Evolutionary conservation across 139 green algal genomes (phyloP), one percentile per base, ranked within the genome.

Genomic region (Micromonas pusilla): DNA sequence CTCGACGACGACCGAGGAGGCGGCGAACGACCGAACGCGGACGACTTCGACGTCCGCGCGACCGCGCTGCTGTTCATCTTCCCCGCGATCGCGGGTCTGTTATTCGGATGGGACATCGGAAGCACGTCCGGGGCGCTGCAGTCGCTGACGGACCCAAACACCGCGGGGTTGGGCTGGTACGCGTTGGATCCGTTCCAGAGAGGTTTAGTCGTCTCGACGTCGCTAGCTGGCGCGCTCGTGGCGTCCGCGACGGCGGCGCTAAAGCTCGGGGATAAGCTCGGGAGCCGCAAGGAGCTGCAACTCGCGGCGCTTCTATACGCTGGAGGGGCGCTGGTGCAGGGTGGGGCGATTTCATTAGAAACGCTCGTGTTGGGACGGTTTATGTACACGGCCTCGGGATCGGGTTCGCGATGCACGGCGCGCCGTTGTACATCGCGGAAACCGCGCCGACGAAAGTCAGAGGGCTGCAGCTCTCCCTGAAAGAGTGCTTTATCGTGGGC

Each of bases 351-450:
- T 20, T 85, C 57, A 25, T 84, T 91, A 3, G 31, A 70, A 0
- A 20, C 76, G 0, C 86, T 97, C 4, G 64, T 96, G 39, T 62
- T 78, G 0, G 89, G 85, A 0, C 80, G 92, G 3, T 33, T 84
- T 19, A 21, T 91, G 2, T 98, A n/a, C n/a, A 95, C 77, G 93
- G 93, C 9, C 38, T 97, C 32, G 93, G 88, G 74, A 96, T 97
- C 57, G 93, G 93, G 6, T 88, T 97, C 33, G 92, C 91, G 6
- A 97, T 97, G 93, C 93, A 97, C 82, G 90, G 85, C 9, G 93
- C 92, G 4, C 93, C 93, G 0, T 88, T 96, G 20, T 97, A 97
- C 87, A 97, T 97, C 38, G 86, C 88, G 31, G 93, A 97, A 83
- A 96, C 92, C 0, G 82, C 85, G 9, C 90, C 93, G 1, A 75